These are phyloP conservation scores for Cercospora nicotianae DNA, from an alignment of 2,329 filamentous ascomycete species.

Conservation along the genomic window DNA sequence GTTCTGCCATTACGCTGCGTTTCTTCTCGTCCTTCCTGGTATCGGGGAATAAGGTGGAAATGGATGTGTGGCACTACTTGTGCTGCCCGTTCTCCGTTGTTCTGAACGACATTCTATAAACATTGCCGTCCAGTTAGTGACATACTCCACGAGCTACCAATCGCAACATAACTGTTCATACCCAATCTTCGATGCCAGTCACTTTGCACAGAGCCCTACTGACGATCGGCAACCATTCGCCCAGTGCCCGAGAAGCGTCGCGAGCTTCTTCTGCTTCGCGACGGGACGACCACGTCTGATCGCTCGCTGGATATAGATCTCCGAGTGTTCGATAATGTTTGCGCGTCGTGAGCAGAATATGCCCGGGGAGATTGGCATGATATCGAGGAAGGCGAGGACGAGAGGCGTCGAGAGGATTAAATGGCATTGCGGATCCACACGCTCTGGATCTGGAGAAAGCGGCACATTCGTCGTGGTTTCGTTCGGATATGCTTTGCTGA, in stretches of 20 bases:
- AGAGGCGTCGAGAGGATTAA: constrained; percentile 75
- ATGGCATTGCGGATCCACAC: constrained; percentile 44
- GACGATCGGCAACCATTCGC: constrained; percentile 66
- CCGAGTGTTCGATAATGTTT: constrained; percentile 75
- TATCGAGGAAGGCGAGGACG: constrained; percentile 88
- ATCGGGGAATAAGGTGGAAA: constrained; percentile 89
- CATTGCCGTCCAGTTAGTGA: not conserved
- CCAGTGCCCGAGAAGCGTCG: constrained; percentile 36
- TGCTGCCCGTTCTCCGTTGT: constrained; percentile 83
- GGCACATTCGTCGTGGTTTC: constrained; percentile 42
- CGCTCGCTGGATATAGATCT: constrained; percentile 53
- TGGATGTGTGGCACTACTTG: constrained; percentile 94
- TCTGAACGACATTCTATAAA: constrained; percentile 80
- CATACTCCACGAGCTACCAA: not conserved
- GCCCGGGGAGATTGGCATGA: constrained; percentile 82
- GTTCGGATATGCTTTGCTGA: constrained; percentile 54
- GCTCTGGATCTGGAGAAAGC: constrained; percentile 38
- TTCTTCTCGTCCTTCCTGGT: constrained; percentile 54
- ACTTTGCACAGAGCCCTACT: constrained; percentile 68
- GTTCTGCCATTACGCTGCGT: constrained; percentile 52
- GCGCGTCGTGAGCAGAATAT: constrained; percentile 79
- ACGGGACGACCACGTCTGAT: constrained; percentile 22
- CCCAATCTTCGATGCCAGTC: constrained; percentile 75
- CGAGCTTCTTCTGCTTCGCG: constrained; percentile 22
- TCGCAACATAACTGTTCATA: not conserved